Conservation (phyloP, 352 stramenopile species). For the Phytophthora vignae region DNA sequence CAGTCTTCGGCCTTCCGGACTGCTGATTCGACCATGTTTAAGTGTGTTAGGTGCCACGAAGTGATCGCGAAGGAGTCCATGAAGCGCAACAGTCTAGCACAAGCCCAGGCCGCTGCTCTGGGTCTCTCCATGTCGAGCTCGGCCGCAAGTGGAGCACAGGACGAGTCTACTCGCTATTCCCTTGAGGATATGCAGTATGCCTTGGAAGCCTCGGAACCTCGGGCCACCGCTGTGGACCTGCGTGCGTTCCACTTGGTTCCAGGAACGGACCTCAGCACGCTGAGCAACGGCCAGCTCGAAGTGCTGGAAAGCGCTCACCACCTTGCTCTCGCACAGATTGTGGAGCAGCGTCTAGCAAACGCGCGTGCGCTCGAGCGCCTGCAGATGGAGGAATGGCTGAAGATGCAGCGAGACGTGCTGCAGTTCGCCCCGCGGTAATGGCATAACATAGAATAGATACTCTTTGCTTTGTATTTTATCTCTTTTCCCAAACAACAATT, state of each 20-base stretch:
- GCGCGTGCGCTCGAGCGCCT: conserved; percentile 68
- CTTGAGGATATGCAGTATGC: conserved; percentile 59
- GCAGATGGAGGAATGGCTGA: conserved; percentile 77
- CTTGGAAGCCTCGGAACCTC: conserved; percentile 48
- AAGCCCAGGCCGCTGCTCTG: conserved; percentile 64
- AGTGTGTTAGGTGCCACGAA: conserved; percentile 68
- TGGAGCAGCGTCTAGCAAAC: conserved; percentile 65
- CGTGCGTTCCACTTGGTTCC: conserved; percentile 59
- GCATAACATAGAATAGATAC: conserved; percentile 29
- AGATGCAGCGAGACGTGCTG: conserved; percentile 71
- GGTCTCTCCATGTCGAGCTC: conserved; percentile 49
- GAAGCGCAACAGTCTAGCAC: conserved; percentile 68
- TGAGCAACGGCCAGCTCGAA: conserved; percentile 84
- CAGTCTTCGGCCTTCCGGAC: conserved; percentile 36
- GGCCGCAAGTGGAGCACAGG: conserved; percentile 9
- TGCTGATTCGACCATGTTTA: conserved; percentile 35
- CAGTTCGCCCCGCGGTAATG: conserved; percentile 43
- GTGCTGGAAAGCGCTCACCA: conserved; percentile 74
- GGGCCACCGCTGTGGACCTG: conserved; percentile 51
- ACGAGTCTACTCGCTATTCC: conserved; percentile 27
- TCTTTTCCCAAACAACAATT: conserved; percentile 8
- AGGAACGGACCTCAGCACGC: conserved; percentile 47
- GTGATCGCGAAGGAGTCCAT: conserved; percentile 52
- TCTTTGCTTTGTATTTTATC: conserved; percentile 36
- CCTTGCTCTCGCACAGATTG: conserved; percentile 62